Evolutionary conservation across 2,329 filamentous ascomycete species (phyloP).

Genomic region (Mycosphaerelloides madeirae): DNA sequence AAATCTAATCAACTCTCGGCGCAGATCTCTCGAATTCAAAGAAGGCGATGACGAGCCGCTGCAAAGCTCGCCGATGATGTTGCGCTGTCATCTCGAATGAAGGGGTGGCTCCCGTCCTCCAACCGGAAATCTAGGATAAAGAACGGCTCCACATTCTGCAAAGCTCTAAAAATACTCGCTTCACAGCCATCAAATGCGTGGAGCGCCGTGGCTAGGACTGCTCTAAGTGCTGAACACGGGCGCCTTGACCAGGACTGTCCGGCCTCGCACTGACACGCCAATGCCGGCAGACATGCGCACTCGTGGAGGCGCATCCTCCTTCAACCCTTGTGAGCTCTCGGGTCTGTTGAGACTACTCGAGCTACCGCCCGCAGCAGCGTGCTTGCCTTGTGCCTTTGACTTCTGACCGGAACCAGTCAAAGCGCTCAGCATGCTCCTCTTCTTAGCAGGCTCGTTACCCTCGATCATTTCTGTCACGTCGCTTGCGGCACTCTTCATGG

Average conservation of each 20-base stretch:
- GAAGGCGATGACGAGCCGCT: no score
- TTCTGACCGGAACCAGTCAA: slow-evolving; percentile 38
- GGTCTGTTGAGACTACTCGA: slow-evolving; percentile 36
- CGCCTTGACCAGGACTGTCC: slow-evolving; percentile 47
- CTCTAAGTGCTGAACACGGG: slow-evolving; percentile 38
- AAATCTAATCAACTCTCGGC: no score
- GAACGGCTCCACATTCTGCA: no score
- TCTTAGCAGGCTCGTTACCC: slow-evolving; percentile 22
- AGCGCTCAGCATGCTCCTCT: slow-evolving; percentile 42
- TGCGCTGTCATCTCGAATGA: no score
- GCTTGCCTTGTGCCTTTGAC: slow-evolving; percentile 35
- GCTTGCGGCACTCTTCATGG: slow-evolving; percentile 33
- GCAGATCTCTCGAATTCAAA: no score
- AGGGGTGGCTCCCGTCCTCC: no score
- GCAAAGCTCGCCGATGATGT: no score
- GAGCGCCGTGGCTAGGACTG: no score
- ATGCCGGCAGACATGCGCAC: slow-evolving; percentile 47
- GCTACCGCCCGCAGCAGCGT: slow-evolving; percentile 31
- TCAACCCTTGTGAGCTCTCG: slow-evolving; percentile 38
- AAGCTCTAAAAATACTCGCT: no score
- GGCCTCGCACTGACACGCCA: slow-evolving; percentile 46
- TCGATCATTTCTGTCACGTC: slow-evolving; percentile 31
- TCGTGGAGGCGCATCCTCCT: slow-evolving; percentile 39
- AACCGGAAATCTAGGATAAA: no score
- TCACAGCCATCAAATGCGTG: no score